Conservation (phyloP, 164 flowering plant species). For the Akebia trifoliata region DNA sequence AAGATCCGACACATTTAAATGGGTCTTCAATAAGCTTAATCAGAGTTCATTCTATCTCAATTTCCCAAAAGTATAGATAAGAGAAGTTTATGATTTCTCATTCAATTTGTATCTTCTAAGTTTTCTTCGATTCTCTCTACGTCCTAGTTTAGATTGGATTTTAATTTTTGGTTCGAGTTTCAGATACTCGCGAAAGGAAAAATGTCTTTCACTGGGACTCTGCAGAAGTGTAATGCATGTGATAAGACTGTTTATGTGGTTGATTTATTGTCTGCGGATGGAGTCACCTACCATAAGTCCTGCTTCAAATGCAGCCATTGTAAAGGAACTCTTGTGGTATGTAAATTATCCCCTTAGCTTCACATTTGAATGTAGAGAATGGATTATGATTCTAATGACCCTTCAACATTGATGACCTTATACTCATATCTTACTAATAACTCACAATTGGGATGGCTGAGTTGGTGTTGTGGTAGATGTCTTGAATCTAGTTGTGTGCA, state of each 20-base stretch:
- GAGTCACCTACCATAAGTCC: constrained; percentile 44
- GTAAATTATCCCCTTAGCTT: not conserved
- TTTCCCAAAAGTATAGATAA: constrained; percentile 4
- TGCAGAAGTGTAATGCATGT: constrained; percentile 54
- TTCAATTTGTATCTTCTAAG: not conserved
- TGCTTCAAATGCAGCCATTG: constrained; percentile 73
- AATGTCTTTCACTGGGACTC: constrained; percentile 56
- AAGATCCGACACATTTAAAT: constrained; percentile 7
- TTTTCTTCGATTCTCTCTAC: not conserved
- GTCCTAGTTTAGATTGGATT: not conserved
- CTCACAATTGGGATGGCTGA: too few species aligned
- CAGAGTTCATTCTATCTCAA: constrained; percentile 11
- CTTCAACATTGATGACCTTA: too few species aligned
- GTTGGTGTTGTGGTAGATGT: too few species aligned
- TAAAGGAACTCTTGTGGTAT: constrained; percentile 50
- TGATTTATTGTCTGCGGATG: constrained; percentile 54
- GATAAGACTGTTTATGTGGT: constrained; percentile 56
- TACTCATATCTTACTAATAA: too few species aligned
- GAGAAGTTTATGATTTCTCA: not conserved
- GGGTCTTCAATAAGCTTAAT: not conserved
- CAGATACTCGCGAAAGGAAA: not conserved
- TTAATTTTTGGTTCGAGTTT: not conserved
- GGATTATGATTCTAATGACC: too few species aligned
- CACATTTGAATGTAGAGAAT: too few species aligned
- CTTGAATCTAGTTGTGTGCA: too few species aligned